phyloP scores from a whole-genome alignment of 73 alveolate species.

The Paramecium biaurelia region DNA sequence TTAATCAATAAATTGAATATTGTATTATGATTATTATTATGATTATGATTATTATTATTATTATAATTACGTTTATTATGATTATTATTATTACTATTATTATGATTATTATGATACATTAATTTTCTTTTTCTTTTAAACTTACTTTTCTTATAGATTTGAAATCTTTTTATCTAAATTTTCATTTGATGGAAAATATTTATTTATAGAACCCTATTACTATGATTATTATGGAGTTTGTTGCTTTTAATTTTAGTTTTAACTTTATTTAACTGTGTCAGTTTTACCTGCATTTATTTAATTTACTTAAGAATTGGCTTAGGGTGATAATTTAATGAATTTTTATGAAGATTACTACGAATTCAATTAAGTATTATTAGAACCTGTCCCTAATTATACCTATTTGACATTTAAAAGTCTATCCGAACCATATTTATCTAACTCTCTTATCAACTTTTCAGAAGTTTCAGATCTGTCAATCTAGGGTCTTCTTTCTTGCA shows the following conservation, averaged over 20 bases:
- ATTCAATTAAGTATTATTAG: neutral
- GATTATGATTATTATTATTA: neutral
- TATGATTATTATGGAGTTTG: neutral
- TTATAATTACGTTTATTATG: neutral
- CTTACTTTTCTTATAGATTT: neutral
- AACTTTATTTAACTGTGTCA: neutral
- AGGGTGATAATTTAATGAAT: neutral
- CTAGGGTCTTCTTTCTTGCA: neutral
- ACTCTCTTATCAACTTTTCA: neutral
- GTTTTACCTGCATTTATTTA: neutral
- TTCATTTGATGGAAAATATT: neutral
- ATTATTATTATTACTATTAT: neutral
- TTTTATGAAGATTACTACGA: neutral
- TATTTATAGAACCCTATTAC: neutral
- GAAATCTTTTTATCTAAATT: neutral
- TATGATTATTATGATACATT: neutral
- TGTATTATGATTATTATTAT: neutral
- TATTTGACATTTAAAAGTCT: neutral
- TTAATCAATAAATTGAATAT: neutral
- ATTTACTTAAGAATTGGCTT: neutral
- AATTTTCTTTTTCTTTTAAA: neutral
- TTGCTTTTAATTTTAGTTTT: neutral
- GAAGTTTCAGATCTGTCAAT: neutral
- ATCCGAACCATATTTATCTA: neutral
- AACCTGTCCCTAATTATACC: neutral